Conservation (phyloP, 495 filamentous ascomycete species). For the Daldinia childiae region DNA sequence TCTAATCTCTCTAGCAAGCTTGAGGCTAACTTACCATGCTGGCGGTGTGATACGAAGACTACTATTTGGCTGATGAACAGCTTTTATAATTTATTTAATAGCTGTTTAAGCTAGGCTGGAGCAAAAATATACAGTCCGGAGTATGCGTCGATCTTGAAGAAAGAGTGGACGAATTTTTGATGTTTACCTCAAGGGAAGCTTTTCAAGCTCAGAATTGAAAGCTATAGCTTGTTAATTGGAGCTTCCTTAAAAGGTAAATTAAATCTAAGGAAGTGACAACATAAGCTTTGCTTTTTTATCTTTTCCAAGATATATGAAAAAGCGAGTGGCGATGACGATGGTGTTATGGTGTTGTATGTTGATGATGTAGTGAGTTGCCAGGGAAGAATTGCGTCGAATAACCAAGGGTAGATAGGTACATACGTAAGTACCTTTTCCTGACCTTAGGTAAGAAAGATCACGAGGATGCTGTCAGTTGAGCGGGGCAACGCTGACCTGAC, state of each 20-base stretch:
- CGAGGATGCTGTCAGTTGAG: conserved; percentile 38
- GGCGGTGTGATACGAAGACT: conserved; percentile 6
- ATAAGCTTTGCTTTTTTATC: neutral
- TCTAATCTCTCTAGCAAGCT: neutral
- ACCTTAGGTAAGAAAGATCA: conserved; percentile 39
- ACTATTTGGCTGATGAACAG: conserved; percentile 5
- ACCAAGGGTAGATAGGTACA: neutral
- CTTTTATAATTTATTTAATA: conserved; percentile 13
- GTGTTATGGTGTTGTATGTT: conserved; percentile 6
- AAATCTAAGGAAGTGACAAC: neutral
- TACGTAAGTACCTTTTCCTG: conserved; percentile 25
- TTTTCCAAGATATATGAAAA: neutral
- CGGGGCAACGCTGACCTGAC: conserved; percentile 30
- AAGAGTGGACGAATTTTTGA: conserved; percentile 3
- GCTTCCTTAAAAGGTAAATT: neutral
- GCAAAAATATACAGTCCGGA: neutral
- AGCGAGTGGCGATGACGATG: neutral
- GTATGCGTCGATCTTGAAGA: conserved; percentile 2
- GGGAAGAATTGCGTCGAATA: conserved; percentile 18
- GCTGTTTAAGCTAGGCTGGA: neutral
- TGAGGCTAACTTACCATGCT: conserved; percentile 30
- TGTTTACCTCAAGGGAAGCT: conserved; percentile 9
- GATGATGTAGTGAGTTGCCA: conserved; percentile 11
- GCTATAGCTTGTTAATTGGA: neutral
- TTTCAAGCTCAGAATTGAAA: neutral